These are phyloP conservation scores for Fusarium duplospermum DNA, from an alignment of 2,329 filamentous ascomycete species.

Conservation along the genomic window DNA sequence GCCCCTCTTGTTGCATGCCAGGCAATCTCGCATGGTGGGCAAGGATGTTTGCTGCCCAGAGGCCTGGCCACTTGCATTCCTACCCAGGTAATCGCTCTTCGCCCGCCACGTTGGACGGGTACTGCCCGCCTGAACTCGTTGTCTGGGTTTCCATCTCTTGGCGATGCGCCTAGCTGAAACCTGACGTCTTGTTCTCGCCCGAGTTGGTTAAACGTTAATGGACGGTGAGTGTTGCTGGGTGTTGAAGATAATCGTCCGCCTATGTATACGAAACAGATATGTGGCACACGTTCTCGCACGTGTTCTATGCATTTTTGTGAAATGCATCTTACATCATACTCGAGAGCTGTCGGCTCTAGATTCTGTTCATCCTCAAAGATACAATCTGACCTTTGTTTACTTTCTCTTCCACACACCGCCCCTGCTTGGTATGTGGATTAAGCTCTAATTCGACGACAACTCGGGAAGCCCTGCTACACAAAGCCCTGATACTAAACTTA, in stretches of 20 bases:
- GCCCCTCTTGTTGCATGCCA: constrained; percentile 22
- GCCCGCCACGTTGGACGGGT: background rate
- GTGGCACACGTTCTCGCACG: background rate
- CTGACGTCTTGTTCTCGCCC: background rate
- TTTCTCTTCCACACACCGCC: background rate
- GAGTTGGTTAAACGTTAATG: background rate
- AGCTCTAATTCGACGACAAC: background rate
- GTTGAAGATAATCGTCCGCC: background rate
- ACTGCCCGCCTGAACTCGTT: constrained; percentile 16
- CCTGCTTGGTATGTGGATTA: background rate
- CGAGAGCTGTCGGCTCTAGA: background rate
- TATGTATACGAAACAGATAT: background rate
- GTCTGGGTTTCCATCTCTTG: constrained; percentile 27
- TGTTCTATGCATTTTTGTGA: background rate
- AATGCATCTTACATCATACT: background rate
- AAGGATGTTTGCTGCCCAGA: constrained; percentile 11
- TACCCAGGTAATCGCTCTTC: background rate
- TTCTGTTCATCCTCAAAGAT: background rate
- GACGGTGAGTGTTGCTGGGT: background rate
- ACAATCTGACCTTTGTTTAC: background rate
- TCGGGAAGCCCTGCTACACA: background rate
- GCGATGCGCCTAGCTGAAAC: background rate
- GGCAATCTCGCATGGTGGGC: constrained; percentile 14
- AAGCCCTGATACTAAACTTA: background rate
- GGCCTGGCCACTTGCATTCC: constrained; percentile 27